A percentile compares a stretch with the other conserved stretches of the same genome.
Conservation (phyloP, 73 alveolate species). For the Paramecium sonneborni region DNA sequence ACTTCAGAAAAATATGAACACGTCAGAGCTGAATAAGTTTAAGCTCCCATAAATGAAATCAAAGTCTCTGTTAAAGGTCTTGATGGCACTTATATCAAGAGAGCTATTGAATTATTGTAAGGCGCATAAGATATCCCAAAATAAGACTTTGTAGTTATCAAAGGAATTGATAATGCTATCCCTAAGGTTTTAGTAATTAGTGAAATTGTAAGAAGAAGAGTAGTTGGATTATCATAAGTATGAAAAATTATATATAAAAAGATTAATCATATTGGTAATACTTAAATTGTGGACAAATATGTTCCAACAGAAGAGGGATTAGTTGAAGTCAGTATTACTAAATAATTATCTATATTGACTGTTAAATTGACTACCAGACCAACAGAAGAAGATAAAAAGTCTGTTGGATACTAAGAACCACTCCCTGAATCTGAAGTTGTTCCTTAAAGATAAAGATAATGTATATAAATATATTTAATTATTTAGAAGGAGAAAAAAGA, state of each 20-base stretch:
- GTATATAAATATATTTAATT: not conserved
- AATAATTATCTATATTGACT: conserved; percentile 24
- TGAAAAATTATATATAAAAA: not conserved
- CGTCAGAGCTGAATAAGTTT: not conserved
- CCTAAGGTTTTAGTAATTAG: conserved; percentile 23
- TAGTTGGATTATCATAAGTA: conserved; percentile 26
- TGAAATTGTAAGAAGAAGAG: conserved; percentile 56
- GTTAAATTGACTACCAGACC: conserved; percentile 41
- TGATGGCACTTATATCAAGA: conserved; percentile 34
- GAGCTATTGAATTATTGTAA: conserved; percentile 39
- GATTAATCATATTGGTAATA: not conserved
- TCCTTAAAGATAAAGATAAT: conserved; percentile 46
- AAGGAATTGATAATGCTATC: conserved; percentile 55
- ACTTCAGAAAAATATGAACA: conserved; percentile 32
- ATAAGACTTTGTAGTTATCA: not conserved
- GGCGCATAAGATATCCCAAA: not conserved
- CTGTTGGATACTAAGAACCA: conserved; percentile 31
- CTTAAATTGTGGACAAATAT: conserved; percentile 44
- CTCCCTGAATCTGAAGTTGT: conserved; percentile 54
- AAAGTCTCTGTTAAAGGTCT: conserved; percentile 28
- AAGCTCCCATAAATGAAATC: conserved; percentile 13
- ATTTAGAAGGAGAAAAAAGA: not conserved
- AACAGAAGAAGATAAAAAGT: conserved; percentile 11
- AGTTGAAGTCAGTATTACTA: conserved; percentile 23
- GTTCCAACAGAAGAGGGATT: conserved; percentile 53